Percentiles rank a stretch among this genome's conserved stretches.
Conservation (phyloP, 352 stramenopile genomes). For the Globisporangium rhizosaccharum region DNA sequence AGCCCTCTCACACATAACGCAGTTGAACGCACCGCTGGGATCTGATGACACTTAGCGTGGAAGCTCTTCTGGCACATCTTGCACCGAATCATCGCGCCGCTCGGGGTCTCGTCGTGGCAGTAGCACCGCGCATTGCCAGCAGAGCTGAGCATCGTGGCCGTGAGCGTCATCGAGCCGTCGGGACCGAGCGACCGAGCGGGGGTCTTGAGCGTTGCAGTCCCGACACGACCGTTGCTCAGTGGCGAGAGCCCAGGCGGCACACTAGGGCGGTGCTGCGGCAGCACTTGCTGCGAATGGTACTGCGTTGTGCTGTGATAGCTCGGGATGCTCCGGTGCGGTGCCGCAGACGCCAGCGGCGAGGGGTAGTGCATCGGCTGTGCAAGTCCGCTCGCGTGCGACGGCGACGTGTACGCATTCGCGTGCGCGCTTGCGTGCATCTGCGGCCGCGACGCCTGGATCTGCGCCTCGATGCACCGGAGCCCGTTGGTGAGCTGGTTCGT, state of each 20-base stretch:
- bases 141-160: conserved; percentile 19
- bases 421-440: conserved; percentile 8
- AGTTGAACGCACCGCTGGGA: conserved; percentile 35
- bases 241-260: neutral
- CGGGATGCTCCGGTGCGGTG: conserved; percentile 11
- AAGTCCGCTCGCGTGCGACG: neutral
- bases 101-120: conserved; percentile 20
- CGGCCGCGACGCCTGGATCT: conserved; percentile 22
- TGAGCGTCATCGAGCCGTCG: conserved; percentile 13
- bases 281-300: conserved; percentile 3
- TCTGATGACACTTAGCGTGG: conserved; percentile 76
- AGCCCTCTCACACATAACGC: neutral
- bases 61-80: conserved; percentile 43
- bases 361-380: conserved; percentile 1
- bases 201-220: neutral
- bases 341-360: neutral
- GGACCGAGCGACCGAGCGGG: neutral
- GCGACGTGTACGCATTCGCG: neutral
- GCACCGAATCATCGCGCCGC: conserved; percentile 47
- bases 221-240: conserved; percentile 1
- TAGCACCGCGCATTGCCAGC: conserved; percentile 58
- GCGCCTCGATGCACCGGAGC: conserved; percentile 46
- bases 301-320: conserved; percentile 3
- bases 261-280: conserved; percentile 1
- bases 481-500: conserved; percentile 39